phyloP scores from a whole-genome alignment of 1,284 basidiomycete species.

The Xerocomus tenax region DNA sequence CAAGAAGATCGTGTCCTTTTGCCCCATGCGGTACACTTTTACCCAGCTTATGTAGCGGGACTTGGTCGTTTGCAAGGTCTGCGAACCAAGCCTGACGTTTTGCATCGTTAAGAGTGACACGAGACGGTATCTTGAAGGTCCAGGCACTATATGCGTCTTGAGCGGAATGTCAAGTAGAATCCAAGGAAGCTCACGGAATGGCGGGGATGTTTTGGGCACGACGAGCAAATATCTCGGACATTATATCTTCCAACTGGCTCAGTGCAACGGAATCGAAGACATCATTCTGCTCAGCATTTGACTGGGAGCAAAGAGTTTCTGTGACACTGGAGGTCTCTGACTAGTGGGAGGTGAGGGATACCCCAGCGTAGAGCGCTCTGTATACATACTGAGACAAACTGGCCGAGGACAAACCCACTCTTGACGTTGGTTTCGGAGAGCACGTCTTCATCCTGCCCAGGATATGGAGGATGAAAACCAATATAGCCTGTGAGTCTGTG shows the following conservation, averaged over 20 bases:
- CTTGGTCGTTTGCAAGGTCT: conserved; percentile 82
- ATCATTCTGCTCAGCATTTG: conserved; percentile 45
- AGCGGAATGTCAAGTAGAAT: neutral
- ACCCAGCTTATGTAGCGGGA: conserved; percentile 82
- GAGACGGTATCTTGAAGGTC: conserved; percentile 74
- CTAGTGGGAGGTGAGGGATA: conserved; percentile 23
- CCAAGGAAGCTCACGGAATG: conserved; percentile 48
- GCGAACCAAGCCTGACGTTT: conserved; percentile 85
- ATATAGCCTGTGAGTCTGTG: conserved; percentile 54
- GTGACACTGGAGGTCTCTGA: conserved; percentile 25
- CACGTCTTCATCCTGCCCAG: conserved; percentile 78
- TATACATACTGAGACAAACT: conserved; percentile 49
- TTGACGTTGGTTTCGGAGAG: conserved; percentile 73
- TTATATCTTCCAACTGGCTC: conserved; percentile 65
- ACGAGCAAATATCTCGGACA: conserved; percentile 70
- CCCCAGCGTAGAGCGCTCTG: neutral
- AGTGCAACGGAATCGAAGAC: conserved; percentile 50
- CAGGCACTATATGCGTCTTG: conserved; percentile 43
- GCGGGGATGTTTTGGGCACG: conserved; percentile 47
- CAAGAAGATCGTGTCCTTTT: conserved; percentile 85
- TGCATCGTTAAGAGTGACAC: conserved; percentile 85
- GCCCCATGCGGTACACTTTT: conserved; percentile 90
- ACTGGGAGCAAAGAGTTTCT: conserved; percentile 53
- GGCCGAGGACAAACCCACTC: conserved; percentile 60
- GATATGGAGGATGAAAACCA: conserved; percentile 78